Base-by-base conservation (phyloP, 2,329 filamentous ascomycete genomes). In the Beauveria brongniartii region DNA sequence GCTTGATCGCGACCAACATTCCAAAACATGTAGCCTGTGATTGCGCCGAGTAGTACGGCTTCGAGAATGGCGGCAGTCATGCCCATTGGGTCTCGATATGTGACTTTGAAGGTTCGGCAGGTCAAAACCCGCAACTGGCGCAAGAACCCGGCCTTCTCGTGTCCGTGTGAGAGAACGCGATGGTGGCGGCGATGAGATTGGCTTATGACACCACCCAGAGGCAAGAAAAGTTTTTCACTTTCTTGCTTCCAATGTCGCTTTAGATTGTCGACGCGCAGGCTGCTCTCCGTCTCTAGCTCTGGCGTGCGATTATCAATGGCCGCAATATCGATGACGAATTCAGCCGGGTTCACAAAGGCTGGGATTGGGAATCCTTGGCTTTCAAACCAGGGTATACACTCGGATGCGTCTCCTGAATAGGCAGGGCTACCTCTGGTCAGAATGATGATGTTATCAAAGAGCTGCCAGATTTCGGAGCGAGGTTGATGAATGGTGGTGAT, bases 401-500 rank as follows among this genome's bases (percentile, higher is more conserved):
- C 78, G 3, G 76, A 72, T 28, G 81, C 78, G 1, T 77, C 73
- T 0, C 89, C 89, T 24, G 85, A 86, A 67, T 88, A 92, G 0
- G 91, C 82, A 0, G 86, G 83, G 40, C 80, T 82, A 0, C 89
- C 89, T 65, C 79, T 81, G 1, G 87, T 85, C 3, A 92, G 71
- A 14, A 92, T 78, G 10, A 91, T 77, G 8, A 92, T 77, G 62
- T 85, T 84, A 70, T 92, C 89, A 67, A 92, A 90, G 18, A 91
- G 78, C 37, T 83, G 81, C 88, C 89, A 92, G 16, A 92, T 92
- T 69, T 92, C 89, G 0, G 88, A 91, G 22, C 89, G 80, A 22
- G 89, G 89, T 64, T 91, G 87, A 69, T 92, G 89, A 41, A 92
- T 89, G 0, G 88, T 91, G 0, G 86, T 86, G 16, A 92, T 82